Evolutionary conservation across 441 rosid genomes (phyloP).

Genomic region (Raphanus hybrid): DNA sequence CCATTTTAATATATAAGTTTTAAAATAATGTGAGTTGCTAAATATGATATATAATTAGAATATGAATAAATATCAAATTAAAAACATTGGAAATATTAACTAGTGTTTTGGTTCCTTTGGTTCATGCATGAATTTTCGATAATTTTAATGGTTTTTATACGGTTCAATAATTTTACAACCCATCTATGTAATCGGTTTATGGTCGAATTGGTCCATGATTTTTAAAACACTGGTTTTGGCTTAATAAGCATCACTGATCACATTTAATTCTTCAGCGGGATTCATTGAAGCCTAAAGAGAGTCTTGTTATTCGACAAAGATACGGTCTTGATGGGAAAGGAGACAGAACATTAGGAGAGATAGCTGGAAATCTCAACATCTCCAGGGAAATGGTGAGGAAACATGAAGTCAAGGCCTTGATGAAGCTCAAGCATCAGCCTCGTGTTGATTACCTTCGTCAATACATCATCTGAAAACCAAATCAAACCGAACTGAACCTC

Average conservation of each 20-base stretch:
- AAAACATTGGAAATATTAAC: not conserved
- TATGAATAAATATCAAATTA: not conserved
- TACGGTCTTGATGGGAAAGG: constrained; percentile 94
- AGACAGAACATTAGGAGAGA: constrained; percentile 84
- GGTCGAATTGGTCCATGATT: not conserved
- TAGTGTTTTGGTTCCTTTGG: not conserved
- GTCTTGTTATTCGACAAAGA: constrained; percentile 84
- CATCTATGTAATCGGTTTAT: not conserved
- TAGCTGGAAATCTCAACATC: constrained; percentile 85
- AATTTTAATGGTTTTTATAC: not conserved
- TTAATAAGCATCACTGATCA: constrained; percentile 4
- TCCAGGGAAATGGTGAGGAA: constrained; percentile 97
- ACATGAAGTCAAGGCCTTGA: constrained; percentile 88
- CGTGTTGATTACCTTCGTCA: constrained; percentile 81
- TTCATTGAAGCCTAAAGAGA: constrained; percentile 95
- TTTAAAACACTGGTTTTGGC: not conserved
- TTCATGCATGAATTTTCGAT: not conserved
- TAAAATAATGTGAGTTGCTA: too few species aligned
- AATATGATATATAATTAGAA: not conserved
- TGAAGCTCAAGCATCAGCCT: constrained; percentile 96
- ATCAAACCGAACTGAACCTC: not conserved
- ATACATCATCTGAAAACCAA: constrained; percentile 54
- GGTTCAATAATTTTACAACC: not conserved
- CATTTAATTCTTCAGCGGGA: constrained; percentile 63
- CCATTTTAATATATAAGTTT: too few species aligned